A percentile compares a stretch with the other conserved stretches of the same genome.
Evolutionary conservation across 495 filamentous ascomycete genomes (phyloP).

Genomic region (Neurospora sp.): DNA sequence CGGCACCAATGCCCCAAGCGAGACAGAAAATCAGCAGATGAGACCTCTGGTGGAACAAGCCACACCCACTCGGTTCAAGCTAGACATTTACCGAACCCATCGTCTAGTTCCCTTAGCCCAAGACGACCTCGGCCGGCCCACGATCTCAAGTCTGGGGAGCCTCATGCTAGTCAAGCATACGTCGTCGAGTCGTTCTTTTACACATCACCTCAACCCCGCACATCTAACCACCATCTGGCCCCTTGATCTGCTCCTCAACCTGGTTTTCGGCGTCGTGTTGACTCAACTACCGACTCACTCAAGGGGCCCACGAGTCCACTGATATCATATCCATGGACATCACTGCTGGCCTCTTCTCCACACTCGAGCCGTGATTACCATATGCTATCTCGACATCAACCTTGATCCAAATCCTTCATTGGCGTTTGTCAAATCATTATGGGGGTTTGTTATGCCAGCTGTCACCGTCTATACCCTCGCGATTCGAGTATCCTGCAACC

Average conservation of each 20-base stretch:
- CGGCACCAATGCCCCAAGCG: neutral
- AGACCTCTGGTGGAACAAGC: neutral
- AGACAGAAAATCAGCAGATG: neutral
- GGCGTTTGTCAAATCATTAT: neutral
- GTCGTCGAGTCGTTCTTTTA: neutral
- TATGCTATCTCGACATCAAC: neutral
- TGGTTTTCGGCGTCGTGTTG: neutral
- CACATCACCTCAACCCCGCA: neutral
- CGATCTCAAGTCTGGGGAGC: neutral
- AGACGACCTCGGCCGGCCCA: neutral
- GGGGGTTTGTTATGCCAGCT: neutral
- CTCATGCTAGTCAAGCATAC: neutral
- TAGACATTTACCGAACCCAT: neutral
- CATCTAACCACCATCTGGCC: neutral
- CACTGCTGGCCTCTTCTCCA: neutral
- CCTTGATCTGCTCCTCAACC: neutral
- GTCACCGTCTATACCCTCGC: neutral
- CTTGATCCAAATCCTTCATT: neutral
- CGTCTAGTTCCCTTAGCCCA: neutral
- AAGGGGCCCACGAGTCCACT: neutral
- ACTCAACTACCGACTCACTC: neutral
- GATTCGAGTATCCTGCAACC: neutral
- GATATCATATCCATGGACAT: neutral
- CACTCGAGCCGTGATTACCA: neutral
- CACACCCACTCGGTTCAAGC: neutral